Evolutionary conservation across 2,329 filamentous ascomycete genomes (phyloP).

Genomic region (Lecanosticta acicola): DNA sequence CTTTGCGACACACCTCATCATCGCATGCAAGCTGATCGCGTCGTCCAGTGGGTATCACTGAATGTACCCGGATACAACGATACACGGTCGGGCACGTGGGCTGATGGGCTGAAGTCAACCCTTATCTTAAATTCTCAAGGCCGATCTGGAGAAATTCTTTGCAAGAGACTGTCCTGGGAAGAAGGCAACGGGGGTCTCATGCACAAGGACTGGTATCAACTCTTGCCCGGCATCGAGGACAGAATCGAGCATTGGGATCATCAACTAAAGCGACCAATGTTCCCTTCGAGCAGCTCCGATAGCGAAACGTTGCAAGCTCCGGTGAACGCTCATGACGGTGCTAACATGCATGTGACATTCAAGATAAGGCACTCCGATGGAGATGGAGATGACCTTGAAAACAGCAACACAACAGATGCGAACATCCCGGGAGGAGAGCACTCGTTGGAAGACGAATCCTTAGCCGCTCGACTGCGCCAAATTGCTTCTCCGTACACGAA

Average conservation of each 20-base stretch:
- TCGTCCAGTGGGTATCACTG: conserved; percentile 26
- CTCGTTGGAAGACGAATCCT: too few relatives aligned
- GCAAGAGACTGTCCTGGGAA: neutral
- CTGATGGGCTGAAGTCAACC: conserved; percentile 9
- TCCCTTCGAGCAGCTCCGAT: neutral
- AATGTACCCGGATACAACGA: conserved; percentile 25
- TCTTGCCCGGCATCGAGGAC: conserved; percentile 19
- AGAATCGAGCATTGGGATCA: conserved; percentile 25
- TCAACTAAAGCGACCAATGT: conserved; percentile 15
- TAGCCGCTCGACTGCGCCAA: too few relatives aligned
- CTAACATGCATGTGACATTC: too few relatives aligned
- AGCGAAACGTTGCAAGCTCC: neutral
- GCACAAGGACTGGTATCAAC: conserved; percentile 11
- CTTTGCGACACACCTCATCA: conserved; percentile 21
- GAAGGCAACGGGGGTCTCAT: conserved; percentile 6
- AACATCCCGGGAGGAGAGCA: too few relatives aligned
- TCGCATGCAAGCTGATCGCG: conserved; percentile 16
- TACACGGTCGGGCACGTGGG: conserved; percentile 16
- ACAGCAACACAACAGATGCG: too few relatives aligned
- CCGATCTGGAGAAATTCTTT: conserved; percentile 4
- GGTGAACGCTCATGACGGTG: neutral
- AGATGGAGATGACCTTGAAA: too few relatives aligned
- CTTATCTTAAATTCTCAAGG: conserved; percentile 13
- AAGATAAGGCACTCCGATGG: too few relatives aligned
- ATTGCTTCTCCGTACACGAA: too few relatives aligned